Conservation (phyloP, 441 rosid species). For the Arabidopsis hybrid region DNA sequence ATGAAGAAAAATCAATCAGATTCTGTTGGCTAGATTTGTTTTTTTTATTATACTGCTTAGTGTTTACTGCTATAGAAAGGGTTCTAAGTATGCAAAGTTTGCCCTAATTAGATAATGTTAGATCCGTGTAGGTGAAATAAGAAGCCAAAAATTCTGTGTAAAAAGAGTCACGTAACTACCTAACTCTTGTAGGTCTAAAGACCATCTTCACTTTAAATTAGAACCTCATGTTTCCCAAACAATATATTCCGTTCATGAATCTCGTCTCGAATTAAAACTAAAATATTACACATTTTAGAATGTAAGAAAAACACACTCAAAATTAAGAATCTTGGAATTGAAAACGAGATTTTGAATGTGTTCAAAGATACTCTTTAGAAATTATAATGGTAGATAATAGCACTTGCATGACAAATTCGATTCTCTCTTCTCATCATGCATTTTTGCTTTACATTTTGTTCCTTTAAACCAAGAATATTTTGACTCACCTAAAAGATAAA, state of each 20-base stretch:
- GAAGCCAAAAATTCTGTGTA: constrained; percentile 23
- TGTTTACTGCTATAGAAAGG: constrained; percentile 3
- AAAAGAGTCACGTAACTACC: constrained; percentile 38
- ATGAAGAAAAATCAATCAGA: constrained; percentile 2
- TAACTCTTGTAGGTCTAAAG: constrained; percentile 24
- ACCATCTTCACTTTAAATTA: constrained; percentile 17
- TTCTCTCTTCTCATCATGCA: constrained; percentile 31
- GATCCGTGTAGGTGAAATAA: constrained; percentile 27
- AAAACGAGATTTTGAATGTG: constrained; percentile 28
- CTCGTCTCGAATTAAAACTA: constrained; percentile 26
- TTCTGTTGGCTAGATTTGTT: constrained; percentile 21
- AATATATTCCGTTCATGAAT: constrained; percentile 29
- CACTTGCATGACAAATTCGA: constrained; percentile 41
- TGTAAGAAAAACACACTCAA: neutral
- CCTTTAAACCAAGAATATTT: constrained; percentile 16
- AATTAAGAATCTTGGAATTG: constrained; percentile 28
- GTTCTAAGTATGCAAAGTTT: neutral
- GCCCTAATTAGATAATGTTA: neutral
- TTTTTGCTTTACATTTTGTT: constrained; percentile 27
- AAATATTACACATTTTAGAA: constrained; percentile 18
- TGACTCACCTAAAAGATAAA: too few relatives aligned
- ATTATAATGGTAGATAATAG: constrained; percentile 10
- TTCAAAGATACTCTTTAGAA: constrained; percentile 42
- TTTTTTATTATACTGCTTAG: constrained; percentile 20
- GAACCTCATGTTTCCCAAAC: constrained; percentile 28